Conservation (phyloP, 768 basidiomycete species). For the Coprinopsis strossmayeri region DNA sequence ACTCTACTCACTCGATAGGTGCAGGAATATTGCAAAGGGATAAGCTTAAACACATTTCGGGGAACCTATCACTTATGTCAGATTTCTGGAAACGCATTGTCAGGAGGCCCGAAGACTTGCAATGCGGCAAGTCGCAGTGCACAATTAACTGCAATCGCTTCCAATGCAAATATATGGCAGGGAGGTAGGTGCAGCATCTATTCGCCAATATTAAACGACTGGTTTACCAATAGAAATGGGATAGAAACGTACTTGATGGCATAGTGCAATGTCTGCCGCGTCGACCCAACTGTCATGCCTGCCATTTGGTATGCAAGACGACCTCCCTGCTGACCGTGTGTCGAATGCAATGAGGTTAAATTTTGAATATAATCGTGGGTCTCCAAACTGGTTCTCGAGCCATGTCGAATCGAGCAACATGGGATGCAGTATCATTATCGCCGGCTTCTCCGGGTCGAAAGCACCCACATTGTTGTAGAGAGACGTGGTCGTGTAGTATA, state of each 20-base stretch:
- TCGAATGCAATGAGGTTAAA: slow-evolving; percentile 78
- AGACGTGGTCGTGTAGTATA: slow-evolving; percentile 69
- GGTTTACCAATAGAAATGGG: background rate
- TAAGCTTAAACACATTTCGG: slow-evolving; percentile 62
- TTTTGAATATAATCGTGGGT: slow-evolving; percentile 47
- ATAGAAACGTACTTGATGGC: slow-evolving; percentile 44
- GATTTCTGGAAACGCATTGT: too few species aligned
- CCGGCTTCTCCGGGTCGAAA: slow-evolving; percentile 60
- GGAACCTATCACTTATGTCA: too few species aligned
- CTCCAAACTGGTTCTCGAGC: slow-evolving; percentile 60
- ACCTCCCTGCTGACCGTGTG: slow-evolving; percentile 56
- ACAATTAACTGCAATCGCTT: slow-evolving; percentile 47
- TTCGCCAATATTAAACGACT: slow-evolving; percentile 8
- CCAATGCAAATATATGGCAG: slow-evolving; percentile 67
- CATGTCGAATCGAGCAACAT: slow-evolving; percentile 63
- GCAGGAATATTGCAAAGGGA: slow-evolving; percentile 64
- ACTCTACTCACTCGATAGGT: slow-evolving; percentile 52
- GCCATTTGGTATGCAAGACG: slow-evolving; percentile 43
- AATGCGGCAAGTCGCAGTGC: slow-evolving; percentile 60
- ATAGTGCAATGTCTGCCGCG: slow-evolving; percentile 69
- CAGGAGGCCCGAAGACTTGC: slow-evolving; percentile 32
- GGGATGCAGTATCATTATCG: slow-evolving; percentile 63
- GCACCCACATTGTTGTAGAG: slow-evolving; percentile 51
- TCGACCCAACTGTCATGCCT: slow-evolving; percentile 72
- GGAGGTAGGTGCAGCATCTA: slow-evolving; percentile 49